phyloP scores from a whole-genome alignment of 2,329 filamentous ascomycete species.

The Trichoderma sp. region DNA sequence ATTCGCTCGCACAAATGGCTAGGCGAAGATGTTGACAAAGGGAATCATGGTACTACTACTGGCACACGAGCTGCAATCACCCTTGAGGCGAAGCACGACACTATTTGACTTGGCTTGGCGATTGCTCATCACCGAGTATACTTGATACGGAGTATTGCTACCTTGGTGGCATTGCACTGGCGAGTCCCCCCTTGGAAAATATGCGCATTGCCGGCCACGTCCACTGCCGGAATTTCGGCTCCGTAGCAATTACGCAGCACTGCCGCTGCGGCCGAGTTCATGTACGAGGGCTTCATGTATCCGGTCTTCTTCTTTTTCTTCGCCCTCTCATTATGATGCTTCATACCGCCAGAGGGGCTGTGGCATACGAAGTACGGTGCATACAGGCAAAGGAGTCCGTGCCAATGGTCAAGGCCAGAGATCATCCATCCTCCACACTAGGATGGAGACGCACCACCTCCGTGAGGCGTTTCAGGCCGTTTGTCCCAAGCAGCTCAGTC shows the following conservation, averaged over 20 bases:
- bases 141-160: not conserved
- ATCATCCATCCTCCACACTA: constrained; percentile 8
- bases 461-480: constrained; percentile 16
- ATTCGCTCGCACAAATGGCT: not conserved
- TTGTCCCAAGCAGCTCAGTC: constrained; percentile 1
- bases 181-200: constrained; percentile 3
- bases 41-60: not conserved
- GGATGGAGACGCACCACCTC: constrained; percentile 11
- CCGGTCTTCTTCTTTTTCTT: not conserved
- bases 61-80: not conserved
- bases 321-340: not conserved
- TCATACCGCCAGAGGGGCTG: not conserved
- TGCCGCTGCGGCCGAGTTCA: constrained; percentile 4
- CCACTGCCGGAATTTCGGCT: constrained; percentile 16
- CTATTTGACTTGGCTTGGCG: not conserved
- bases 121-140: not conserved
- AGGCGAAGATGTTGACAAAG: not conserved
- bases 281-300: not conserved
- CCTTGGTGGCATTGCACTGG: not conserved
- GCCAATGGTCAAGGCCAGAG: not conserved
- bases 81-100: not conserved
- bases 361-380: not conserved
- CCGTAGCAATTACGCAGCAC: constrained; percentile 9
- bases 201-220: constrained; percentile 10
- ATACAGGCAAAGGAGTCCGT: not conserved